Conservation (phyloP, 2,329 filamentous ascomycete species). For the Leptographium galeiforme region DNA sequence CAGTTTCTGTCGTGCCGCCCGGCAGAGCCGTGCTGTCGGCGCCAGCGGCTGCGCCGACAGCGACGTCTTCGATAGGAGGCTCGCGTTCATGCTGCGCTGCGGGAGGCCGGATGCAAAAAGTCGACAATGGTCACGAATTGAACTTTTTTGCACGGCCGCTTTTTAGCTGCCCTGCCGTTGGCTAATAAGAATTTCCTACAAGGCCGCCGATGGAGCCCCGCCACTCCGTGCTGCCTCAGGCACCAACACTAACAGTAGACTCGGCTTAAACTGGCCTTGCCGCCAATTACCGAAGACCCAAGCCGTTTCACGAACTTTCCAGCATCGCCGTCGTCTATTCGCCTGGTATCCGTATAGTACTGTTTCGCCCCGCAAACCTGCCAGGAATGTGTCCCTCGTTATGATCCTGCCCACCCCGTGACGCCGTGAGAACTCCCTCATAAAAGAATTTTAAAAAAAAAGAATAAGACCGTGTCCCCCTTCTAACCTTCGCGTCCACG, state of each 20-base stretch:
- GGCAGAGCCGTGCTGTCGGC: constrained; percentile 18
- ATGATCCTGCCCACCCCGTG: no score
- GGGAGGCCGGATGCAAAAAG: background rate
- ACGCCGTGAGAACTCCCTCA: no score
- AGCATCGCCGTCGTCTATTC: background rate
- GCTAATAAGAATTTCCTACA: background rate
- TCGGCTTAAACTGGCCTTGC: background rate
- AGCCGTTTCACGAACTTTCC: background rate
- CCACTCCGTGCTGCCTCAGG: constrained; percentile 1
- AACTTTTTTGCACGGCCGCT: background rate
- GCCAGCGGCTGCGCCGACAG: constrained; percentile 19
- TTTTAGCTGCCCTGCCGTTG: constrained; percentile 3
- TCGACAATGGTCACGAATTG: background rate
- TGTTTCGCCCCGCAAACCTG: background rate
- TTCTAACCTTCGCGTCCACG: constrained; percentile 10
- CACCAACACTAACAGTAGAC: background rate
- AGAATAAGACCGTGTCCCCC: background rate
- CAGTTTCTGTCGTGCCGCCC: constrained; percentile 13
- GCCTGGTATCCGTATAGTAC: background rate
- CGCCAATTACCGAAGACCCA: background rate
- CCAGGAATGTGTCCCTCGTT: no score
- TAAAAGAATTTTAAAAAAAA: background rate
- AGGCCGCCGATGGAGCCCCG: background rate
- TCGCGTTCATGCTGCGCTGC: constrained; percentile 18
- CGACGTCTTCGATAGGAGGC: constrained; percentile 20